Evolutionary conservation across 1,284 basidiomycete genomes (phyloP).

Genomic region (Agaricales sp.): DNA sequence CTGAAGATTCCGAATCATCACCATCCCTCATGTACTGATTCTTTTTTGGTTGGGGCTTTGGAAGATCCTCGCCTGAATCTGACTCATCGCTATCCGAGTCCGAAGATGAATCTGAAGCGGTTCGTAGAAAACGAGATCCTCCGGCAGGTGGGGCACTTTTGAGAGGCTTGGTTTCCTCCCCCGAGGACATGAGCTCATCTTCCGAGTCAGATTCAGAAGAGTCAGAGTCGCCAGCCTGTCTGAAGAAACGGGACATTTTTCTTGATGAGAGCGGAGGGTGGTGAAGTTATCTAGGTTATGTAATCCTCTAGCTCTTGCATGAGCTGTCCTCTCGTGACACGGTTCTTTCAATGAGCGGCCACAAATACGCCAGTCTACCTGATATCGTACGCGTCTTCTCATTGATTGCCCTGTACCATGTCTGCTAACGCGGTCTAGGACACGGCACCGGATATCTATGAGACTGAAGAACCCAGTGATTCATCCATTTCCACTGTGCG

Average conservation of each 20-base stretch:
- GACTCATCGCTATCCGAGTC: constrained; percentile 22
- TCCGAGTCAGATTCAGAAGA: constrained; percentile 70
- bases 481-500: constrained; percentile 35
- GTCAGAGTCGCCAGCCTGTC: constrained; percentile 74
- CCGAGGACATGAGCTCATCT: constrained; percentile 74
- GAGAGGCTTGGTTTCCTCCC: constrained; percentile 50
- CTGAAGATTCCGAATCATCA: constrained; percentile 45
- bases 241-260: constrained; percentile 81
- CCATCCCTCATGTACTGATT: constrained; percentile 8
- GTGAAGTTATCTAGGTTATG: not conserved
- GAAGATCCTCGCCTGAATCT: constrained; percentile 8
- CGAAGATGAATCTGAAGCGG: constrained; percentile 38
- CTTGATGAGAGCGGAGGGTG: not conserved
- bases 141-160: constrained; percentile 39
- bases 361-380: constrained; percentile 83
- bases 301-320: no score
- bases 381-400: constrained; percentile 62
- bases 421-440: constrained; percentile 51
- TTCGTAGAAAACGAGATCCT: constrained; percentile 69
- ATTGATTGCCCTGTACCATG: not conserved
- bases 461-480: constrained; percentile 76
- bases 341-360: constrained; percentile 41
- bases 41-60: not conserved
- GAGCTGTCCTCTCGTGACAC: no score
- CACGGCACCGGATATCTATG: constrained; percentile 85